Evolutionary conservation across 176 grass and related monocot genomes (phyloP), one percentile per base, ranked within the genome.

Genomic region (Guadua angustifolia): DNA sequence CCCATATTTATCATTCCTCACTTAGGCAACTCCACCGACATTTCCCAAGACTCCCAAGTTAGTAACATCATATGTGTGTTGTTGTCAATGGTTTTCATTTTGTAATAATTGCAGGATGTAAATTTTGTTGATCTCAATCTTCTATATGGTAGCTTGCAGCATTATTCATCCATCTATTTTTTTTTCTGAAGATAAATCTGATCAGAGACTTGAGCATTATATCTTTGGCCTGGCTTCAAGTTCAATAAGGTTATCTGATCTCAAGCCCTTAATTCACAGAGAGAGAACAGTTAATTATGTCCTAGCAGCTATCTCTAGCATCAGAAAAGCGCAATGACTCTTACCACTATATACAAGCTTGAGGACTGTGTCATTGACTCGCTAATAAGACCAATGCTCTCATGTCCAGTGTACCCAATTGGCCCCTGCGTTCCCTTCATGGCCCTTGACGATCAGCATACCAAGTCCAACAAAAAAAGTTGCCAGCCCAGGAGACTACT

Each of bases 341-440:
- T 71, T 71, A 94, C 84, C 45, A 89, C 86, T 36, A 84, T 89
- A 40, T 75, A 84, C 16, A 71, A 89, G 73, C 86, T 94, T 47
- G 92, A 94, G 67, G 61, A 35, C 71, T 36, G 62, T 45, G 77
- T 88, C 59, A 68, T 91, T 0, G 22, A 91, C 81, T 71, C 59
- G 0, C 67, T 86, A 29, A 29, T 86, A 29, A 29, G 67, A 57
- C 87, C 80, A 33, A n/a, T 21, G 73, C 45, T 86, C 51, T 15
- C 86, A 21, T 78, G 86, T 46, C 83, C 86, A 39, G 72, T 88
- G 39, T 73, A 65, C 52, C 86, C 90, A 52, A 86, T 92, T 2
- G 90, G 83, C 2, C 86, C 90, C 35, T 92, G 86, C 4, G 14
- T 88, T 85, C 82, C 86, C 7, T 63, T 85, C 82, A 38, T 78